These are phyloP conservation scores for Dichotomocladium elegans DNA, from an alignment of 371 early-diverging fungal genomes.

Conservation along the genomic window DNA sequence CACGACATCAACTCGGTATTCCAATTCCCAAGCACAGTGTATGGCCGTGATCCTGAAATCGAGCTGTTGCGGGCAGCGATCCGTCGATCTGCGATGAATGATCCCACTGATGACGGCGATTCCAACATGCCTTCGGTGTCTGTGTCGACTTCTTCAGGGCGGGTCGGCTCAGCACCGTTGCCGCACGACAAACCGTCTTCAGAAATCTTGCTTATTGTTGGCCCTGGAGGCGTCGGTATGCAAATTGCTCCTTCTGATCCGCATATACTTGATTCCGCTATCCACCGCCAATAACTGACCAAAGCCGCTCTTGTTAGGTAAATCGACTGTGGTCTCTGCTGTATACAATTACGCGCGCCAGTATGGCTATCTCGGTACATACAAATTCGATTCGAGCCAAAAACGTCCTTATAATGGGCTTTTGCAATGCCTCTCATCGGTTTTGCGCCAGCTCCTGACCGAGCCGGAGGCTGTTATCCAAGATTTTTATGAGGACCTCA, in stretches of 20 bases:
- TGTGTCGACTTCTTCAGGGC: neutral
- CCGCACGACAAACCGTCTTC: constrained; percentile 11
- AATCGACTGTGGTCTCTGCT: constrained; percentile 30
- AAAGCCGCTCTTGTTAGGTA: constrained; percentile 3
- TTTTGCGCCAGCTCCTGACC: constrained; percentile 36
- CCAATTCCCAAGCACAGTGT: constrained; percentile 30
- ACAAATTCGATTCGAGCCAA: constrained; percentile 43
- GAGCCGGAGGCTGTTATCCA: constrained; percentile 39
- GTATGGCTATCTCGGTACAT: constrained; percentile 35
- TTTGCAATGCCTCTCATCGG: constrained; percentile 33
- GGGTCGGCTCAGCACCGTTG: constrained; percentile 4
- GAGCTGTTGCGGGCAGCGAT: constrained; percentile 26
- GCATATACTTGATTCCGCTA: no score
- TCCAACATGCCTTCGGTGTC: neutral
- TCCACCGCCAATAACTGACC: neutral
- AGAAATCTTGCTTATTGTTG: constrained; percentile 32
- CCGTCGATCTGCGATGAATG: constrained; percentile 11
- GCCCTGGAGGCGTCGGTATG: constrained; percentile 38
- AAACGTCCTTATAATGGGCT: constrained; percentile 41
- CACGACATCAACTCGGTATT: constrained; percentile 42
- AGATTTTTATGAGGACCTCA: constrained; percentile 32
- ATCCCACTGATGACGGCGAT: neutral
- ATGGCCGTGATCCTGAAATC: constrained; percentile 34
- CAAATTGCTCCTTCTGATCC: no score
- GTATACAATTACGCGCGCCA: constrained; percentile 34